phyloP scores from a whole-genome alignment of 2,329 filamentous ascomycete species.

The Cytospora paraplurivora region DNA sequence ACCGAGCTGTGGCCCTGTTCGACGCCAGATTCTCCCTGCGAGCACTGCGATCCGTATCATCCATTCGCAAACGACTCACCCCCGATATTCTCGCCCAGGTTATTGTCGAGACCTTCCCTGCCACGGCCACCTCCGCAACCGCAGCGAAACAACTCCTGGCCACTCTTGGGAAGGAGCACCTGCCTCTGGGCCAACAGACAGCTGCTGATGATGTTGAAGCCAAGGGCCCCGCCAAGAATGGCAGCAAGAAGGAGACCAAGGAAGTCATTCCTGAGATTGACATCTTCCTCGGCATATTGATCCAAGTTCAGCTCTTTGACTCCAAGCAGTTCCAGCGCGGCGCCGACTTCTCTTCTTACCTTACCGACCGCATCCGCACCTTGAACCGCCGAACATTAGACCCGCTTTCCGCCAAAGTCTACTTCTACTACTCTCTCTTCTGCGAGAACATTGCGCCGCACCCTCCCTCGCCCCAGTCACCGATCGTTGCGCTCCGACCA shows the following conservation, averaged over 20 bases:
- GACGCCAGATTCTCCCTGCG: conserved; percentile 94
- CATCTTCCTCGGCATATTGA: conserved; percentile 82
- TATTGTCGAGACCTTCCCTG: conserved; percentile 77
- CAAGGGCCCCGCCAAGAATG: conserved; percentile 55
- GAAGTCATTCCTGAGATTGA: conserved; percentile 85
- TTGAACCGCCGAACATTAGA: conserved; percentile 94
- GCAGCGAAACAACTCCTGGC: conserved; percentile 70
- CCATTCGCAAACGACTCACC: conserved; percentile 87
- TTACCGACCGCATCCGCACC: conserved; percentile 82
- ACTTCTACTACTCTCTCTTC: conserved; percentile 97
- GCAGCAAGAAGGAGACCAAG: conserved; percentile 64
- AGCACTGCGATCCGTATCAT: conserved; percentile 92
- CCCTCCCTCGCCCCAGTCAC: conserved; percentile 85
- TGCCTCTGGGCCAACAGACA: conserved; percentile 60
- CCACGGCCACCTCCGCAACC: conserved; percentile 59
- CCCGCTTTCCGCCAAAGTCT: conserved; percentile 89
- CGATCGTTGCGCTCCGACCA: conserved; percentile 83
- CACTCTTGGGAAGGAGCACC: conserved; percentile 68
- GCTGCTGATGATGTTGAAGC: conserved; percentile 71
- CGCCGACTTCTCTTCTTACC: conserved; percentile 77
- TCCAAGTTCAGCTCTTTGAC: conserved; percentile 88
- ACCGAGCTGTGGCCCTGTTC: conserved; percentile 89
- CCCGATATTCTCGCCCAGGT: conserved; percentile 79
- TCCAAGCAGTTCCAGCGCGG: conserved; percentile 78
- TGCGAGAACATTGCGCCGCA: conserved; percentile 87